phyloP scores from a whole-genome alignment of 371 early-diverging fungal genomes.

The Zychaea mexicana region DNA sequence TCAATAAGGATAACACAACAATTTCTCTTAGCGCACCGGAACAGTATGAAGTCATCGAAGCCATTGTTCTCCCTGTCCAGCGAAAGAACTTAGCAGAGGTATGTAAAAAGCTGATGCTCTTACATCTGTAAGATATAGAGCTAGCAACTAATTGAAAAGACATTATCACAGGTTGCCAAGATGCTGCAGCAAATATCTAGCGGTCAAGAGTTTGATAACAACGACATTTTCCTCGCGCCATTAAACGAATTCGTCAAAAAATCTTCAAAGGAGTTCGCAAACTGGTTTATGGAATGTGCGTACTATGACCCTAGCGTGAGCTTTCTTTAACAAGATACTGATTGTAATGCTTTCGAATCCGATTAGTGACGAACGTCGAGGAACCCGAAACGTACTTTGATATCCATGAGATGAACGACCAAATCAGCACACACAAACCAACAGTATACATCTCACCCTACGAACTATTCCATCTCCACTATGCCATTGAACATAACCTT shows the following conservation, averaged over 20 bases:
- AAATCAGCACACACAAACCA: constrained; percentile 83
- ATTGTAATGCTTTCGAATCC: background rate
- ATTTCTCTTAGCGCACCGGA: constrained; percentile 83
- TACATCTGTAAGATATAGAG: background rate
- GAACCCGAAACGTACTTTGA: constrained; percentile 89
- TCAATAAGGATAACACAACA: background rate
- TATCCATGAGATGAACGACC: constrained; percentile 88
- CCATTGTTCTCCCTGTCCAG: constrained; percentile 80
- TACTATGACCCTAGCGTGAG: background rate
- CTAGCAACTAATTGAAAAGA: background rate
- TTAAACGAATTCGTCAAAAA: constrained; percentile 80
- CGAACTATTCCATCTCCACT: constrained; percentile 90
- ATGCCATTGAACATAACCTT: constrained; percentile 75
- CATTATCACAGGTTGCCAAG: constrained; percentile 78
- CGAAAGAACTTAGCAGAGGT: constrained; percentile 94
- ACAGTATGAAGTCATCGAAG: constrained; percentile 93
- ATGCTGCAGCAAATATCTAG: constrained; percentile 92
- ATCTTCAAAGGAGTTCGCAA: constrained; percentile 73
- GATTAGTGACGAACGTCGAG: constrained; percentile 74
- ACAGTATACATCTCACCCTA: constrained; percentile 86
- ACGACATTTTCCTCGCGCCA: constrained; percentile 75
- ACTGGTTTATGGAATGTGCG: constrained; percentile 76
- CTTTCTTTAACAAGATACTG: background rate
- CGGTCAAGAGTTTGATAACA: constrained; percentile 70
- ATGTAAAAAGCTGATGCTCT: too few relatives aligned